phyloP scores from a whole-genome alignment of 2,329 filamentous ascomycete species.

The Gliomastix tumulicola region DNA sequence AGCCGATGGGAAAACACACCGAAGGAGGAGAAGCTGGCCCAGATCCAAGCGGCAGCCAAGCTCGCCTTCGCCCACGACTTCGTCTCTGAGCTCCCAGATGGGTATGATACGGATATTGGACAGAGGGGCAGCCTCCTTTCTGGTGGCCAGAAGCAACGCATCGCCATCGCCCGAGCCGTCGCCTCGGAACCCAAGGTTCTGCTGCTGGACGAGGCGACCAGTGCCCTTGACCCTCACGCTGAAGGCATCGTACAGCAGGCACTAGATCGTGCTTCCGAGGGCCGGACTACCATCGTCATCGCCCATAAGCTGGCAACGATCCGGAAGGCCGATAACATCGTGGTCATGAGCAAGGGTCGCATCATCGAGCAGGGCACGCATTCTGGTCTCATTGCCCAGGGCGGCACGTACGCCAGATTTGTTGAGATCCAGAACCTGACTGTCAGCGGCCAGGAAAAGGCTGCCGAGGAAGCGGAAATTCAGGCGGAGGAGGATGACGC shows the following conservation, averaged over 20 bases:
- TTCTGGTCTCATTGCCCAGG: constrained; percentile 59
- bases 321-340: constrained; percentile 90
- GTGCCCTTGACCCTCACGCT: constrained; percentile 74
- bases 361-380: constrained; percentile 85
- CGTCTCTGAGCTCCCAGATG: constrained; percentile 71
- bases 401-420: constrained; percentile 69
- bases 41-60: constrained; percentile 70
- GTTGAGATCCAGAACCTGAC: constrained; percentile 70
- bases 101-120: constrained; percentile 91
- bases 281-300: constrained; percentile 86
- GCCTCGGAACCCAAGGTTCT: constrained; percentile 87
- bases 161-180: constrained; percentile 69
- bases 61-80: constrained; percentile 96
- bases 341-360: constrained; percentile 87
- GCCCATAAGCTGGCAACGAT: constrained; percentile 90
- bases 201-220: constrained; percentile 91
- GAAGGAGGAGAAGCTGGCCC: constrained; percentile 46
- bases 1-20: constrained; percentile 38
- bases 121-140: constrained; percentile 80
- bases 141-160: constrained; percentile 49
- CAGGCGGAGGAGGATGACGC: constrained; percentile 1
- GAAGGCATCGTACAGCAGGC: constrained; percentile 74
- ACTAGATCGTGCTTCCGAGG: constrained; percentile 72
- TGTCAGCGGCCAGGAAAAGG: neutral
- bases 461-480: constrained; percentile 11